A percentile compares a stretch with the other conserved stretches of the same genome.
Conservation (phyloP, 2,329 filamentous ascomycete species). For the Orbilia javanica region DNA sequence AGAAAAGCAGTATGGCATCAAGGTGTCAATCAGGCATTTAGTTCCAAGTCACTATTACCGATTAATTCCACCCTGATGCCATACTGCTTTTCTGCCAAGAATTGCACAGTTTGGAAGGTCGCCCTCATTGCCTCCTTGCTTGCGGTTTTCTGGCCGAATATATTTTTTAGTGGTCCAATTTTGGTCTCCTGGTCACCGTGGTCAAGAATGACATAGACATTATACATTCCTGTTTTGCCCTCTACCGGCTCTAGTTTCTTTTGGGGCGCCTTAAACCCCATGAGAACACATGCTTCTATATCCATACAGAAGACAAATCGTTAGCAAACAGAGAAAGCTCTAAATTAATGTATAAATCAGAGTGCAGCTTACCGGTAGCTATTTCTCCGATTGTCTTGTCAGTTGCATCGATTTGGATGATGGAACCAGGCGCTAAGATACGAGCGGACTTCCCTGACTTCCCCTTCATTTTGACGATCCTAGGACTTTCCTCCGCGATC, state of each 20-base stretch:
- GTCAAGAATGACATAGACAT: conserved; percentile 46
- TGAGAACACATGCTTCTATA: conserved; percentile 47
- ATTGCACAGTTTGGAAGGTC: conserved; percentile 39
- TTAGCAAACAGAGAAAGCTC: not conserved
- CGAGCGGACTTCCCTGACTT: conserved; percentile 41
- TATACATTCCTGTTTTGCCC: conserved; percentile 31
- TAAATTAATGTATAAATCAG: not conserved
- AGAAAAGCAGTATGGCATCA: not conserved
- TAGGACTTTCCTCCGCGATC: conserved; percentile 44
- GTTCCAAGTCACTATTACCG: conserved; percentile 34
- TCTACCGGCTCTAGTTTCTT: conserved; percentile 27
- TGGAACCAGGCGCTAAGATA: conserved; percentile 43
- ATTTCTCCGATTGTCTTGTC: conserved; percentile 51
- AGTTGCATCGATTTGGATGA: conserved; percentile 43
- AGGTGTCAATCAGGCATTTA: not conserved
- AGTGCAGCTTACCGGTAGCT: conserved; percentile 36
- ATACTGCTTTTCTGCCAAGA: conserved; percentile 25
- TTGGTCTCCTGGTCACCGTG: conserved; percentile 30
- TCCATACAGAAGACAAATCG: not conserved
- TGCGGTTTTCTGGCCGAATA: conserved; percentile 44
- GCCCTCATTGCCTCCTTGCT: conserved; percentile 45
- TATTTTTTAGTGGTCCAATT: conserved; percentile 44
- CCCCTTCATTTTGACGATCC: conserved; percentile 45
- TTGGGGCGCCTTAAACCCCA: conserved; percentile 57
- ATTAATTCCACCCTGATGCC: conserved; percentile 33